Percentiles rank a stretch among this genome's conserved stretches.
phyloP scores from a whole-genome alignment of 164 flowering plant genomes.

The Euptelea pleiosperma region DNA sequence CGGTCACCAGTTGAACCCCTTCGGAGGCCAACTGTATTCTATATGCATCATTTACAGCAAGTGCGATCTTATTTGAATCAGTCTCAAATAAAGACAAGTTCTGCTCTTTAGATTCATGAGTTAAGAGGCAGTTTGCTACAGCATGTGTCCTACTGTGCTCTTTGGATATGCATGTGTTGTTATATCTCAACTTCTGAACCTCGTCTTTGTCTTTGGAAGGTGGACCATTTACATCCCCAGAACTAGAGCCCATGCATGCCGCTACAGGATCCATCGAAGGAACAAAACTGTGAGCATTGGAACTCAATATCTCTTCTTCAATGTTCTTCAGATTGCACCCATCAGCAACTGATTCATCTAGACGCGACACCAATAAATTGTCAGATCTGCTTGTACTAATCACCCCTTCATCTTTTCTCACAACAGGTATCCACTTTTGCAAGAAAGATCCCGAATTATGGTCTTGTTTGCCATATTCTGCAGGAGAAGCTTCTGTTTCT shows the following conservation, averaged over 20 bases:
- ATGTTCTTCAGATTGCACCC: conserved; percentile 10
- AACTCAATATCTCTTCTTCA: conserved; percentile 12
- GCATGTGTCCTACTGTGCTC: conserved; percentile 12
- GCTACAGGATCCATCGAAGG: conserved; percentile 14
- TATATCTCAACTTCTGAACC: conserved; percentile 10
- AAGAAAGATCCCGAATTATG: conserved; percentile 26
- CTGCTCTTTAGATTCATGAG: conserved; percentile 4
- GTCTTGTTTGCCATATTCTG: conserved; percentile 28
- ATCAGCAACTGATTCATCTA: conserved; percentile 21
- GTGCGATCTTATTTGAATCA: conserved; percentile 22
- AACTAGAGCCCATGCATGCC: conserved; percentile 6
- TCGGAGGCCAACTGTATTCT: conserved; percentile 44
- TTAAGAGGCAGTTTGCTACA: conserved; percentile 10
- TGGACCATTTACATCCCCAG: conserved; percentile 8
- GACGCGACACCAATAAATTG: conserved; percentile 14
- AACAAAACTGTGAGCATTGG: conserved; percentile 15
- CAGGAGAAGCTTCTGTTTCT: conserved; percentile 23
- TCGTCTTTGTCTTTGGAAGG: conserved; percentile 13
- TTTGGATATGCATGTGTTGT: not conserved
- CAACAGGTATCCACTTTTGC: conserved; percentile 54
- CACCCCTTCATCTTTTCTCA: conserved; percentile 27
- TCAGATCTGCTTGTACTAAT: conserved; percentile 16
- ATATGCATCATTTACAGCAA: conserved; percentile 43
- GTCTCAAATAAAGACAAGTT: conserved; percentile 4
- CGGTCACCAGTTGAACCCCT: conserved; percentile 43